A percentile compares a stretch with the other conserved stretches of the same genome.
phyloP scores from a whole-genome alignment of 2,329 filamentous ascomycete genomes.

The Aspergillus calidoustus region DNA sequence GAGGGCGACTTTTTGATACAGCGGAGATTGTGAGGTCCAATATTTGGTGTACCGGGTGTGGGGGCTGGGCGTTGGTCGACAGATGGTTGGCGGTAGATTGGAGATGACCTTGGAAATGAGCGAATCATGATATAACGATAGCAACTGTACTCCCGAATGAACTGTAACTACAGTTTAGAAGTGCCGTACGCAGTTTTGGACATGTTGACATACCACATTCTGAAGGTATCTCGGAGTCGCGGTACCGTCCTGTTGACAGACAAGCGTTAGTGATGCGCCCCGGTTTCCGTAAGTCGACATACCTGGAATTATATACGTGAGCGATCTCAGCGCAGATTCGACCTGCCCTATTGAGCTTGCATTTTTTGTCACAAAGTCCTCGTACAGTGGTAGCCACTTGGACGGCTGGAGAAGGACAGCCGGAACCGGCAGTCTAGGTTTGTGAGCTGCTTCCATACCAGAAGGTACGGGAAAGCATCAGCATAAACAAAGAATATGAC shows the following conservation, averaged over 20 bases:
- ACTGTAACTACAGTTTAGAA: conserved; percentile 50
- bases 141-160: conserved; percentile 84
- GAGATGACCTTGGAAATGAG: conserved; percentile 72
- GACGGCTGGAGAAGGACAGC: conserved; percentile 40
- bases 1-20: conserved; percentile 81
- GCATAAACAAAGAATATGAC: background rate
- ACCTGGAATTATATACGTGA: conserved; percentile 95
- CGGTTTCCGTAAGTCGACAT: background rate
- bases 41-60: conserved; percentile 68
- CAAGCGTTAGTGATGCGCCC: background rate
- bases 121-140: conserved; percentile 90
- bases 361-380: conserved; percentile 92
- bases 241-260: conserved; percentile 43
- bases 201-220: conserved; percentile 67
- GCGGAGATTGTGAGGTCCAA: conserved; percentile 63
- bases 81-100: conserved; percentile 58
- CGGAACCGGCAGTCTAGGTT: conserved; percentile 34
- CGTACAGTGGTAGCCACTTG: conserved; percentile 46
- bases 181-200: conserved; percentile 16
- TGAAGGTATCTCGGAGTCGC: conserved; percentile 89
- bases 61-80: conserved; percentile 56
- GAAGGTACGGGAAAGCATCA: background rate
- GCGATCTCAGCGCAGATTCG: conserved; percentile 85
- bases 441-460: conserved; percentile 39
- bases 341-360: conserved; percentile 92